Conservation (phyloP, 1,139 yeast species). For the Yamadazyma atmosphaerica region DNA sequence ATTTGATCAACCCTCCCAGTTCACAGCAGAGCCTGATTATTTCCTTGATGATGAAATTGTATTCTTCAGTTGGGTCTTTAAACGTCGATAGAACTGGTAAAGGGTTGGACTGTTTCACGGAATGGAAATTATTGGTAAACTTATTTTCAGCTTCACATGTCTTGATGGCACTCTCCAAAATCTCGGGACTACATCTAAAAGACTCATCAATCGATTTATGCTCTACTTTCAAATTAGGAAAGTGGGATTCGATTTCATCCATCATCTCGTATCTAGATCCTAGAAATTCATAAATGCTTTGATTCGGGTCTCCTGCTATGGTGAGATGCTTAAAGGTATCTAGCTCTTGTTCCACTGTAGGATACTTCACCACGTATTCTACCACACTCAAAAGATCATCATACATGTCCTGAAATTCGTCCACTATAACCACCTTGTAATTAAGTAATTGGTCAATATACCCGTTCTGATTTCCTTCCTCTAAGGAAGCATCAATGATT, state of each 20-base stretch:
- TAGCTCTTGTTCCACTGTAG: constrained; percentile 15
- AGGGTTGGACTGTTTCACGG: constrained; percentile 22
- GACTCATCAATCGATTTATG: constrained; percentile 45
- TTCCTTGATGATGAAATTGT: constrained; percentile 44
- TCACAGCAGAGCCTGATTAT: constrained; percentile 41
- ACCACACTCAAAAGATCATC: constrained; percentile 50
- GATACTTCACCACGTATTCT: constrained; percentile 33
- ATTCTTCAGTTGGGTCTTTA: constrained; percentile 32
- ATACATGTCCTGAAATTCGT: constrained; percentile 76
- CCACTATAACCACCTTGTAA: constrained; percentile 53
- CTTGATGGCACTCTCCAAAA: constrained; percentile 42
- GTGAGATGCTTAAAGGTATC: constrained; percentile 50
- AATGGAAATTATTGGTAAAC: constrained; percentile 10
- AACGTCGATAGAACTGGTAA: constrained; percentile 34
- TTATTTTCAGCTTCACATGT: constrained; percentile 19
- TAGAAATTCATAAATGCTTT: constrained; percentile 66
- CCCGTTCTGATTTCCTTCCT: background rate
- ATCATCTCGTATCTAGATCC: constrained; percentile 48
- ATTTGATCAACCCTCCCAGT: constrained; percentile 47
- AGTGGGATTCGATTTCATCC: constrained; percentile 21
- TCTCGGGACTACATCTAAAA: constrained; percentile 61
- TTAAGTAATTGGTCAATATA: constrained; percentile 25
- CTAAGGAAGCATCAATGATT: constrained; percentile 19
- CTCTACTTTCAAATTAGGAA: constrained; percentile 25
- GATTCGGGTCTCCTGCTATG: constrained; percentile 74